phyloP scores from a whole-genome alignment of 805 yeast species.

The Saccharomyces kudriavzevii region DNA sequence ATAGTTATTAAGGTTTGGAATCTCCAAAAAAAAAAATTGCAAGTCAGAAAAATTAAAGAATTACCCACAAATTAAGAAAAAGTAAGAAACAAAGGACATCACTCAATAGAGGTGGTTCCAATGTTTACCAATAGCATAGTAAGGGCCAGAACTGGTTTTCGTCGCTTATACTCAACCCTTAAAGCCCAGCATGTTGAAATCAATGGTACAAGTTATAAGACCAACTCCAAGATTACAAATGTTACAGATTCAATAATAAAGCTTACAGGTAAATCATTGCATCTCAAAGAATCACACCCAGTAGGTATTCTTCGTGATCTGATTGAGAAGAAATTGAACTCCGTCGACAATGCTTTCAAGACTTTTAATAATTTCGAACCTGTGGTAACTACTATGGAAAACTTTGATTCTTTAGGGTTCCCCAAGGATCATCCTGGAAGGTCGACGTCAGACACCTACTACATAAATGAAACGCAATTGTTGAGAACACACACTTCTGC shows the following conservation, averaged over 20 bases:
- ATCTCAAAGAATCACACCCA: conserved; percentile 72
- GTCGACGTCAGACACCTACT: conserved; percentile 86
- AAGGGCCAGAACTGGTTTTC: not conserved
- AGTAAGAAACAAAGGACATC: not conserved
- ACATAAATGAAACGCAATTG: conserved; percentile 62
- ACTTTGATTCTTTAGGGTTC: conserved; percentile 88
- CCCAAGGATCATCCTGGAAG: conserved; percentile 92
- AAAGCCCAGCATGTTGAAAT: conserved; percentile 20
- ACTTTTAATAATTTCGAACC: conserved; percentile 71
- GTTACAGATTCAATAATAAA: conserved; percentile 65
- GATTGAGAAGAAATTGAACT: conserved; percentile 59
- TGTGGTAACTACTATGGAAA: conserved; percentile 70
- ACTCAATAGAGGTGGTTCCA: not conserved
- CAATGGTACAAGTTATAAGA: conserved; percentile 42
- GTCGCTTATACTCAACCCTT: not conserved
- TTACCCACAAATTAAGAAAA: not conserved
- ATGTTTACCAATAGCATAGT: not conserved
- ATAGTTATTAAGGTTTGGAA: not conserved
- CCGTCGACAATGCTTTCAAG: conserved; percentile 58
- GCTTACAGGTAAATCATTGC: conserved; percentile 65
- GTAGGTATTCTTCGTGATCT: conserved; percentile 74
- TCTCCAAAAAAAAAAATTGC: not conserved
- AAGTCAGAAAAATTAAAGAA: not conserved
- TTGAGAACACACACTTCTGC: conserved; percentile 95
- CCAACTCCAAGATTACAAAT: conserved; percentile 74